These are phyloP conservation scores for Hordeum pubiflorum DNA, from an alignment of 202 grass and related monocot species.

Conservation along the genomic window DNA sequence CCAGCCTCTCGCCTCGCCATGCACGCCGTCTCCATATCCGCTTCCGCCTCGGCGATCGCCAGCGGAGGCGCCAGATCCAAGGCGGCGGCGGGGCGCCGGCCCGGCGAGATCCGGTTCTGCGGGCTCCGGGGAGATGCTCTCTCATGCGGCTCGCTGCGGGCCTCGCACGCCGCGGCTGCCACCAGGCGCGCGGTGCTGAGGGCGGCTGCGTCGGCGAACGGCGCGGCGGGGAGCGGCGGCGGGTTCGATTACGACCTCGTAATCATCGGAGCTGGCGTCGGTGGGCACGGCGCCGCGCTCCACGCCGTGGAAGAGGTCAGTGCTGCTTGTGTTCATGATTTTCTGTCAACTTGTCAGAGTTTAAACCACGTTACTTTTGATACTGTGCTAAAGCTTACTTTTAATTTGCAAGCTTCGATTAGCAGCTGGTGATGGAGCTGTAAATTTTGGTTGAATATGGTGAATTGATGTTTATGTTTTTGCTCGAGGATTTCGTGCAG, in stretches of 20 bases:
- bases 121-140: constrained; percentile 37
- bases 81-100: background rate
- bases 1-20: constrained; percentile 9
- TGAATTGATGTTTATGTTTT: background rate
- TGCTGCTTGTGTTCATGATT: background rate
- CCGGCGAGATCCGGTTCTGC: constrained; percentile 31
- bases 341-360: background rate
- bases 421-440: background rate
- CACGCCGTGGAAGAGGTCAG: constrained; percentile 84
- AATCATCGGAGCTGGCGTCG: constrained; percentile 85
- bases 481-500: background rate
- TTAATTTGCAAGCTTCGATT: background rate
- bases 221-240: constrained; percentile 1
- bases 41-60: constrained; percentile 24
- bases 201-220: constrained; percentile 34
- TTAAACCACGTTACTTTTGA: background rate
- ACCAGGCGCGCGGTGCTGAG: background rate
- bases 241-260: constrained; percentile 82
- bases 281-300: constrained; percentile 69
- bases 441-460: background rate
- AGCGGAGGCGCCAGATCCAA: constrained; percentile 28
- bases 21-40: constrained; percentile 27
- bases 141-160: constrained; percentile 16
- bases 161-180: constrained; percentile 8
- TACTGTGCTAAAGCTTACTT: background rate